phyloP scores from a whole-genome alignment of 2,329 filamentous ascomycete species.

The Coniochaeta sp. region DNA sequence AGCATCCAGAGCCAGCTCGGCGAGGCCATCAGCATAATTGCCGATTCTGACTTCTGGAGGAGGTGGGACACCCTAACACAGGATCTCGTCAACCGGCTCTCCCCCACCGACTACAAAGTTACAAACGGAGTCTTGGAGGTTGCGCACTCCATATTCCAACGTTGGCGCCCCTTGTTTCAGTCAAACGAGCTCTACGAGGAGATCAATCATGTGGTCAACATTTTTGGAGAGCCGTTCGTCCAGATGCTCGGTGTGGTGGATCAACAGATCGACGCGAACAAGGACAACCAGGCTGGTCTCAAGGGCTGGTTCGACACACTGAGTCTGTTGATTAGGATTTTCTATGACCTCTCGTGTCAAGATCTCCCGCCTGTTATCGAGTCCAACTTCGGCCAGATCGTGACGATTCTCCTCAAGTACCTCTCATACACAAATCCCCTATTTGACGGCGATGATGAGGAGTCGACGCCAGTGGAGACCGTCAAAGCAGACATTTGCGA shows the following conservation, averaged over 20 bases:
- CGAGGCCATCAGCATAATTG: slow-evolving; percentile 94
- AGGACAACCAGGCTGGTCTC: slow-evolving; percentile 65
- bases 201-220: slow-evolving; percentile 88
- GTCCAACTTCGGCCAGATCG: slow-evolving; percentile 72
- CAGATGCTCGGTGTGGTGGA: slow-evolving; percentile 72
- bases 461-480: slow-evolving; percentile 75
- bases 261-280: slow-evolving; percentile 64
- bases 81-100: slow-evolving; percentile 85
- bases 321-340: slow-evolving; percentile 81
- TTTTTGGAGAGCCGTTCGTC: slow-evolving; percentile 79
- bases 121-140: slow-evolving; percentile 96
- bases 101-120: slow-evolving; percentile 69
- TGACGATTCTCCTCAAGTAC: slow-evolving; percentile 82
- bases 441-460: slow-evolving; percentile 83
- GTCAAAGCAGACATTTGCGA: slow-evolving; percentile 94
- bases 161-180: slow-evolving; percentile 90
- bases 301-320: slow-evolving; percentile 77
- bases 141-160: slow-evolving; percentile 93
- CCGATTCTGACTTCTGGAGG: slow-evolving; percentile 95
- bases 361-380: slow-evolving; percentile 94
- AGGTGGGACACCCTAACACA: slow-evolving; percentile 91
- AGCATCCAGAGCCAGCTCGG: slow-evolving; percentile 89
- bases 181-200: slow-evolving; percentile 90
- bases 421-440: slow-evolving; percentile 81
- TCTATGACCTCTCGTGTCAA: slow-evolving; percentile 96